Conservation (phyloP, 2,329 filamentous ascomycete genomes). For the Rutstroemia sp. region DNA sequence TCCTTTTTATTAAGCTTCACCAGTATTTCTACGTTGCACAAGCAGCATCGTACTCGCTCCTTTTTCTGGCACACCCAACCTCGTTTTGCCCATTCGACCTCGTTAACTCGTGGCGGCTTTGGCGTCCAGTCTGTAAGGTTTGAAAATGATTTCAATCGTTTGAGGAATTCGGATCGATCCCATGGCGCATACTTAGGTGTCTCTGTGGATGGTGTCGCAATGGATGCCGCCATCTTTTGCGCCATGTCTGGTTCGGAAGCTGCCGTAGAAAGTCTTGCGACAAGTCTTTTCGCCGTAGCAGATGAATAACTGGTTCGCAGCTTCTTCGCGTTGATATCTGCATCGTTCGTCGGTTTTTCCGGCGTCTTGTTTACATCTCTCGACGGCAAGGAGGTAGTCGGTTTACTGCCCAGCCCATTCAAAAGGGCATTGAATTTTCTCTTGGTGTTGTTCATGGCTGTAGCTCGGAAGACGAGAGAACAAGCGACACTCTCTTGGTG, state of each 20-base stretch:
- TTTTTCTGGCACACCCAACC: conserved; percentile 83
- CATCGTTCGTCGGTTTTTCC: conserved; percentile 24
- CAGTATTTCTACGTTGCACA: conserved; percentile 77
- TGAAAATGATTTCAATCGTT: conserved; percentile 77
- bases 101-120: conserved; percentile 77
- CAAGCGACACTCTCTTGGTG: neutral
- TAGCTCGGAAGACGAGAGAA: neutral
- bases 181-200: conserved; percentile 74
- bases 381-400: conserved; percentile 35
- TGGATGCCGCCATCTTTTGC: conserved; percentile 23
- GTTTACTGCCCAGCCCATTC: conserved; percentile 51
- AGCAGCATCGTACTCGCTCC: conserved; percentile 77
- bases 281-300: conserved; percentile 8
- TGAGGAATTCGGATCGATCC: conserved; percentile 76
- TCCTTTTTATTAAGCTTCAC: conserved; percentile 65
- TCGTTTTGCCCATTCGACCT: conserved; percentile 89
- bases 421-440: conserved; percentile 74
- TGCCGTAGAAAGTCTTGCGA: neutral
- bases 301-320: conserved; percentile 21
- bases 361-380: conserved; percentile 32
- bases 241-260: conserved; percentile 7
- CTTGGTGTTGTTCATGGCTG: conserved; percentile 67
- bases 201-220: conserved; percentile 20
- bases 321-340: conserved; percentile 24
- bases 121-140: conserved; percentile 91